Evolutionary conservation across 768 basidiomycete genomes (phyloP).

Genomic region (Leccinum ochraceum): DNA sequence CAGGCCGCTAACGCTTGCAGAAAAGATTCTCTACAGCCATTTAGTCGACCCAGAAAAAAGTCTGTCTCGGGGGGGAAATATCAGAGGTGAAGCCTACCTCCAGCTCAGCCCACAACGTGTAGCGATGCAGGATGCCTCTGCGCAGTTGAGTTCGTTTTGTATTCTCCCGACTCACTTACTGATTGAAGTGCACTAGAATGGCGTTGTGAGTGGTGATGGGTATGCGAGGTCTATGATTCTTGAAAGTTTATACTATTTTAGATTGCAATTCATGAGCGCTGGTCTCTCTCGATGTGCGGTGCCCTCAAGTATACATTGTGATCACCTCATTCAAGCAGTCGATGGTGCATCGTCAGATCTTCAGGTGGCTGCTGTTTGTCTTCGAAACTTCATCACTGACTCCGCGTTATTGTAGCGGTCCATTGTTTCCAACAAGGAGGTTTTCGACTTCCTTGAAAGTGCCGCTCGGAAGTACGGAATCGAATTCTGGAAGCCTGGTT

Average conservation of each 20-base stretch:
- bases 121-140: slow-evolving; percentile 95
- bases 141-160: slow-evolving; percentile 61
- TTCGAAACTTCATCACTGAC: slow-evolving; percentile 1
- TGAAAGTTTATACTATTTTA: slow-evolving; percentile 28
- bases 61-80: slow-evolving; percentile 60
- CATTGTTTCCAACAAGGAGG: slow-evolving; percentile 88
- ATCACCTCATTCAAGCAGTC: slow-evolving; percentile 95
- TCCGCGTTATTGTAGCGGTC: slow-evolving; percentile 54
- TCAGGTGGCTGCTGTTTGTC: slow-evolving; percentile 47
- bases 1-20: slow-evolving; percentile 88
- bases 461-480: slow-evolving; percentile 91
- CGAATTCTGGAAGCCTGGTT: slow-evolving; percentile 96
- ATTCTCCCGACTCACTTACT: slow-evolving; percentile 7
- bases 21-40: slow-evolving; percentile 97
- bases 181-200: slow-evolving; percentile 55
- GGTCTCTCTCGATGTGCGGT: slow-evolving; percentile 83
- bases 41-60: slow-evolving; percentile 75
- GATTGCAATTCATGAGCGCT: slow-evolving; percentile 98
- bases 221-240: slow-evolving; percentile 1
- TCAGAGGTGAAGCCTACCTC: slow-evolving; percentile 86
- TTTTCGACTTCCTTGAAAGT: slow-evolving; percentile 96
- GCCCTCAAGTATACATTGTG: slow-evolving; percentile 93
- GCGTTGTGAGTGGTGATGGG: slow-evolving; percentile 56
- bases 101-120: slow-evolving; percentile 91
- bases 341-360: slow-evolving; percentile 86